Evolutionary conservation across 768 basidiomycete genomes (phyloP).

Genomic region (Psilocybe tampanensis): DNA sequence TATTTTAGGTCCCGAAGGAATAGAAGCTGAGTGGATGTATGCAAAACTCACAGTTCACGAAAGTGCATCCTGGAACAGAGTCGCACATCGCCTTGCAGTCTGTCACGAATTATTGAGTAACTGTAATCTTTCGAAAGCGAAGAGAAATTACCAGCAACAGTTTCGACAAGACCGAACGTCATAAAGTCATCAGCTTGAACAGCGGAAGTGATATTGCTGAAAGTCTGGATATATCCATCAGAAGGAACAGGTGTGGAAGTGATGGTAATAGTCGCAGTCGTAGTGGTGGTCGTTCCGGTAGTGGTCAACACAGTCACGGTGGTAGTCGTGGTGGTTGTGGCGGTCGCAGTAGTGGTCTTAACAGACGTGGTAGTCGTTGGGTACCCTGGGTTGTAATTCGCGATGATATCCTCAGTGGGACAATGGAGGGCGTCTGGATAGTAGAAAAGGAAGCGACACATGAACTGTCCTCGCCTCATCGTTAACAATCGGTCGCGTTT

Average conservation of each 20-base stretch:
- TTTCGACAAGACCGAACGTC: conserved; percentile 40
- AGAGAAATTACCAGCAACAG: conserved; percentile 23
- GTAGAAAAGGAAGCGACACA: conserved; percentile 7
- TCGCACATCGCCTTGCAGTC: conserved; percentile 37
- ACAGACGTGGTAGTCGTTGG: neutral
- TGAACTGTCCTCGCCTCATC: neutral
- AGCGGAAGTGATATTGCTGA: conserved; percentile 33
- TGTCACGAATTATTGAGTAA: conserved; percentile 12
- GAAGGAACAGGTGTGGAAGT: conserved; percentile 21
- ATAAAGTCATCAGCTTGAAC: conserved; percentile 33
- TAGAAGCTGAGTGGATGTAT: no score
- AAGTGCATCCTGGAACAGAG: conserved; percentile 30
- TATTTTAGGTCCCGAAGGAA: neutral
- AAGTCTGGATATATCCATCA: conserved; percentile 26
- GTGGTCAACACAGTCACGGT: neutral
- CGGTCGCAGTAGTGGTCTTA: neutral
- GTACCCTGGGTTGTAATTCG: neutral
- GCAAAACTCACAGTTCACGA: conserved; percentile 37
- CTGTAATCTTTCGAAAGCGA: no score
- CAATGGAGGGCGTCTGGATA: conserved; percentile 9
- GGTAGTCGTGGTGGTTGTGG: neutral
- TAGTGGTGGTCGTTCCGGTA: neutral
- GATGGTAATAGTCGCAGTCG: conserved; percentile 10
- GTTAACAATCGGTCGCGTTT: neutral
- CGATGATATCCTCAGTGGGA: neutral